A percentile compares a stretch with the other conserved stretches of the same genome.
phyloP scores from a whole-genome alignment of 2,329 filamentous ascomycete species.

The Arthrobotrys iridis region DNA sequence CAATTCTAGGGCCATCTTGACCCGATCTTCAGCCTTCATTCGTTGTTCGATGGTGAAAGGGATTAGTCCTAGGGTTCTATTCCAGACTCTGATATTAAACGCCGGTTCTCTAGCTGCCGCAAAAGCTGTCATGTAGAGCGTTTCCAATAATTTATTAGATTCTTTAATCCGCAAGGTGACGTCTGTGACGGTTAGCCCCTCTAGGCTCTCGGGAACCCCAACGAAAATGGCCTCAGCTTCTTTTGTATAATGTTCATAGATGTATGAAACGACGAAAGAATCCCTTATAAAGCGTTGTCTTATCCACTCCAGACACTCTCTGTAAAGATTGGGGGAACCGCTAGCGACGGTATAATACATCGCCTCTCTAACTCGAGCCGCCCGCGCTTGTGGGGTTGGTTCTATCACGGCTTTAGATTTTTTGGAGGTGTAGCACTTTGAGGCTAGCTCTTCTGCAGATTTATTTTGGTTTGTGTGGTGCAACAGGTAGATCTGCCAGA shows the following conservation, averaged over 20 bases:
- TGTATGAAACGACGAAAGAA: not conserved
- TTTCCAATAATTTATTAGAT: conserved; percentile 1
- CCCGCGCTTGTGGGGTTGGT: not conserved
- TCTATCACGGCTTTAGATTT: not conserved
- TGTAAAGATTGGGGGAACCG: not conserved
- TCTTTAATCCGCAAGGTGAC: not conserved
- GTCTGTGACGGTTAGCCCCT: not conserved
- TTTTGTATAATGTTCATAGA: not conserved
- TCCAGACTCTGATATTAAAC: not conserved
- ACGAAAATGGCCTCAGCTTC: not conserved
- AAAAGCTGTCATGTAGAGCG: not conserved
- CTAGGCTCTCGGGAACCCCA: not conserved
- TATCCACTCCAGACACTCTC: conserved; percentile 7
- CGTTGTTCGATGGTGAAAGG: not conserved
- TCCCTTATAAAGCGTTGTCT: conserved; percentile 18
- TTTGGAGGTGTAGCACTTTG: not conserved
- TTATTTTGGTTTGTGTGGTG: not conserved
- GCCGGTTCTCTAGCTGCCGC: not conserved
- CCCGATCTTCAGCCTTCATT: not conserved
- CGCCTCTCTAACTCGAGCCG: not conserved
- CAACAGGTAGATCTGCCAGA: conserved; percentile 12
- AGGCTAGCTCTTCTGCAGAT: not conserved
- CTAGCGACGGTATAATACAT: conserved; percentile 6
- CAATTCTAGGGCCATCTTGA: not conserved
- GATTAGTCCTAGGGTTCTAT: not conserved